Conservation (phyloP, 768 basidiomycete species). For the Tricholoma furcatifolium region DNA sequence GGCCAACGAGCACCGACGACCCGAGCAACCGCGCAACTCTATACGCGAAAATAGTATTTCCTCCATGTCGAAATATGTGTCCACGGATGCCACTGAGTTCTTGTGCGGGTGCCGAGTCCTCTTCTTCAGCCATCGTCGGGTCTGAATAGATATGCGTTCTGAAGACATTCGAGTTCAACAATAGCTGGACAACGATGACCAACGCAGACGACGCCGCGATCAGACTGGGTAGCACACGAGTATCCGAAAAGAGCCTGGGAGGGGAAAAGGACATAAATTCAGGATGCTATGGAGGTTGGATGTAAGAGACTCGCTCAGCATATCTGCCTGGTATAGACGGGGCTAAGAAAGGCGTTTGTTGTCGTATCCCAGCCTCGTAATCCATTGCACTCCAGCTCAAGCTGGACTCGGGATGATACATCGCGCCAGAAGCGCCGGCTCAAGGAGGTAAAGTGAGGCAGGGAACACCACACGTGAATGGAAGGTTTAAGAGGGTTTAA, state of each 20-base stretch:
- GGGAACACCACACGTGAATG: too few species aligned
- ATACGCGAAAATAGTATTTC: constrained; percentile 44
- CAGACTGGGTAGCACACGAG: constrained; percentile 17
- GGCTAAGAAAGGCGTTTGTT: background rate
- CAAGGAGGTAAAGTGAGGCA: background rate
- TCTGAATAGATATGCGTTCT: constrained; percentile 6
- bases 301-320: background rate
- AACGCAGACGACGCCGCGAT: constrained; percentile 15
- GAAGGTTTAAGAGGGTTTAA: too few species aligned
- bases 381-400: constrained; percentile 1
- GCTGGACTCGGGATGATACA: constrained; percentile 2
- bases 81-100: constrained; percentile 29
- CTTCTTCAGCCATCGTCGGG: background rate
- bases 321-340: background rate
- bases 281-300: background rate
- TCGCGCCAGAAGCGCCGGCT: background rate
- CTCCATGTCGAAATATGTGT: constrained; percentile 45
- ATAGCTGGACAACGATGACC: constrained; percentile 13
- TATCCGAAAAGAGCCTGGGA: constrained; percentile 7
- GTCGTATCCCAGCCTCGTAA: background rate
- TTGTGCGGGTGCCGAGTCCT: background rate
- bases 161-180: constrained; percentile 6
- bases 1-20: constrained; percentile 43
- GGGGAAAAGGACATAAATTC: background rate
- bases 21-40: constrained; percentile 45